Conservation (phyloP, 208 protist species). For the Leishmania major region DNA sequence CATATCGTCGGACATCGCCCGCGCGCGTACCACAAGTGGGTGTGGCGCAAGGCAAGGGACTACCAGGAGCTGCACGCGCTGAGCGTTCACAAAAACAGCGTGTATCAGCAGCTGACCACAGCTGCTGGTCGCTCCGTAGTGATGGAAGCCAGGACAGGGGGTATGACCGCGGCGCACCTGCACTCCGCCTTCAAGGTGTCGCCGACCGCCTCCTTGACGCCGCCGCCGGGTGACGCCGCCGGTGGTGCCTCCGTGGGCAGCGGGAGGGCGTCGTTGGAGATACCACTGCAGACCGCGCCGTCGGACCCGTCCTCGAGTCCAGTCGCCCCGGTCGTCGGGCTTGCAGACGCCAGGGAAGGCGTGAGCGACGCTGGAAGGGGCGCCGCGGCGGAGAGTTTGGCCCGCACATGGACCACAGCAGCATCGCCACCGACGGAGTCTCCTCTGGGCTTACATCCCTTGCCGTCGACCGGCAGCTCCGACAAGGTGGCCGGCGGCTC, state of each 20-base stretch:
- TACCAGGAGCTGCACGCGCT: slow-evolving; percentile 32
- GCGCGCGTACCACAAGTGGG: slow-evolving; percentile 40
- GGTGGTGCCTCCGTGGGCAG: neutral
- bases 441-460: neutral
- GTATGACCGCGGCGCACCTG: neutral
- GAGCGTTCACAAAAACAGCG: slow-evolving; percentile 35
- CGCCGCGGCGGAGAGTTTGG: too few relatives aligned
- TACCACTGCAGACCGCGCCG: slow-evolving; percentile 7
- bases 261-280: neutral
- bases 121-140: too few relatives aligned
- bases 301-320: slow-evolving; percentile 12
- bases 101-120: slow-evolving; percentile 3
- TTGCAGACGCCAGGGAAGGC: neutral
- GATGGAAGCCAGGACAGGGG: neutral
- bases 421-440: neutral
- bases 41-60: slow-evolving; percentile 43
- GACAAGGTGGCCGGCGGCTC: neutral
- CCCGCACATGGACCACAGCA: neutral
- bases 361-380: neutral
- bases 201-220: neutral
- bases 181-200: neutral
- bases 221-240: neutral
- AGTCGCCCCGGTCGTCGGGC: neutral
- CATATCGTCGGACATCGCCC: slow-evolving; percentile 35
- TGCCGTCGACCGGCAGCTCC: neutral